A percentile compares a stretch with the other conserved stretches of the same genome.
phyloP scores from a whole-genome alignment of 2,329 filamentous ascomycete species.

The Leptographium lundbergii region DNA sequence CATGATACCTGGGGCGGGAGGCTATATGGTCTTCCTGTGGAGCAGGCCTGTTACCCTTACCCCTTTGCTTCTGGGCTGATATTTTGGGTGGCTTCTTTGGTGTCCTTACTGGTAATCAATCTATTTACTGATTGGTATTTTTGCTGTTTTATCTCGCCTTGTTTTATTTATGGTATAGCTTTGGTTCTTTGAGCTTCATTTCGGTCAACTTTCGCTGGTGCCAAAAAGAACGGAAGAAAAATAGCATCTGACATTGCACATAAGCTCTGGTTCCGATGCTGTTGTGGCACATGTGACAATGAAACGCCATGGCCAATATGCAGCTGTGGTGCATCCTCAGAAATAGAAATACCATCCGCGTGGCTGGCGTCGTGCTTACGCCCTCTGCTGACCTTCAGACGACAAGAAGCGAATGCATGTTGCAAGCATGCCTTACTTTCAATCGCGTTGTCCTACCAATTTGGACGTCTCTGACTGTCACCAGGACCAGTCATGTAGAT shows the following conservation, averaged over 20 bases:
- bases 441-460: too few relatives aligned
- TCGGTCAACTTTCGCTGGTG: not conserved
- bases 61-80: not conserved
- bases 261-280: not conserved
- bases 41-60: not conserved
- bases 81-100: not conserved
- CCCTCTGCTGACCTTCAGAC: too few relatives aligned
- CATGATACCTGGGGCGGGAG: not conserved
- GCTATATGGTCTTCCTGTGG: not conserved
- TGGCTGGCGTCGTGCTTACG: too few relatives aligned
- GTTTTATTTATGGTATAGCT: not conserved
- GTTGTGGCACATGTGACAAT: not conserved
- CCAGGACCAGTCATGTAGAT: too few relatives aligned
- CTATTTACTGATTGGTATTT: not conserved
- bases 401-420: too few relatives aligned
- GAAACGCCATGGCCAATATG: not conserved
- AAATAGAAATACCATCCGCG: too few relatives aligned
- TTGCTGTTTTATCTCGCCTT: not conserved
- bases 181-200: not conserved
- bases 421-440: too few relatives aligned
- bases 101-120: not conserved
- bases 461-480: too few relatives aligned
- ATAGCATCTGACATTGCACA: constrained; percentile 13
- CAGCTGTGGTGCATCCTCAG: not conserved
- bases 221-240: constrained; percentile 2